phyloP scores from a whole-genome alignment of 495 filamentous ascomycete species.

The Trichoderma reesei region DNA sequence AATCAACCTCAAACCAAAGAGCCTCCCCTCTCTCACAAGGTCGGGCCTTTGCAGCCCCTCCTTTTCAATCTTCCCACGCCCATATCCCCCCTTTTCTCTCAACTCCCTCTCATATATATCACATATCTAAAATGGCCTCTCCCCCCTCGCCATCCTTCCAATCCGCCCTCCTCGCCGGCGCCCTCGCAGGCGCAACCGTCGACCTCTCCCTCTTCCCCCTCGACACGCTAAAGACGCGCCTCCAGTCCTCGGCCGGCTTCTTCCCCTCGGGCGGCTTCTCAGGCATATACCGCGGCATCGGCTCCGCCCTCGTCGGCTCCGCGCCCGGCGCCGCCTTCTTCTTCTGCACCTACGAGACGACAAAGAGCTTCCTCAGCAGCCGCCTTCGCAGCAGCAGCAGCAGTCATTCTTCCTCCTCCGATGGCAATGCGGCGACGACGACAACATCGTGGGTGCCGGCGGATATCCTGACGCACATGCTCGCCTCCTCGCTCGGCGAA shows the following conservation, averaged over 20 bases:
- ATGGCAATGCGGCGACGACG: background rate
- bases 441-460: conserved; percentile 13
- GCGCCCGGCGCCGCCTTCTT: conserved; percentile 96
- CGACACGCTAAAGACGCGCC: conserved; percentile 86
- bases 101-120: background rate
- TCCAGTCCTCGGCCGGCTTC: conserved; percentile 79
- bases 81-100: background rate
- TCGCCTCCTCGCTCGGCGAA: conserved; percentile 82
- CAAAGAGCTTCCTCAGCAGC: conserved; percentile 50
- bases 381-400: conserved; percentile 2
- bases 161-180: conserved; percentile 57
- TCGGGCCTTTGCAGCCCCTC: background rate
- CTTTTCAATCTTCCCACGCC: background rate
- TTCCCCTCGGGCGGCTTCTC: conserved; percentile 63
- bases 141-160: conserved; percentile 31
- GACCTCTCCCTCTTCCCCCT: conserved; percentile 86
- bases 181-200: conserved; percentile 76
- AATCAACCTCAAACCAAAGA: background rate
- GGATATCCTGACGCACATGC: conserved; percentile 49
- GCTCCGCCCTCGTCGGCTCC: conserved; percentile 71
- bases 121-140: background rate
- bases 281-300: conserved; percentile 63
- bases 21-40: background rate
- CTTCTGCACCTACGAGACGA: conserved; percentile 90
- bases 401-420: too few relatives aligned